These are phyloP conservation scores for Penicillium sp. DNA, from an alignment of 2,329 filamentous ascomycete genomes.

Conservation along the genomic window DNA sequence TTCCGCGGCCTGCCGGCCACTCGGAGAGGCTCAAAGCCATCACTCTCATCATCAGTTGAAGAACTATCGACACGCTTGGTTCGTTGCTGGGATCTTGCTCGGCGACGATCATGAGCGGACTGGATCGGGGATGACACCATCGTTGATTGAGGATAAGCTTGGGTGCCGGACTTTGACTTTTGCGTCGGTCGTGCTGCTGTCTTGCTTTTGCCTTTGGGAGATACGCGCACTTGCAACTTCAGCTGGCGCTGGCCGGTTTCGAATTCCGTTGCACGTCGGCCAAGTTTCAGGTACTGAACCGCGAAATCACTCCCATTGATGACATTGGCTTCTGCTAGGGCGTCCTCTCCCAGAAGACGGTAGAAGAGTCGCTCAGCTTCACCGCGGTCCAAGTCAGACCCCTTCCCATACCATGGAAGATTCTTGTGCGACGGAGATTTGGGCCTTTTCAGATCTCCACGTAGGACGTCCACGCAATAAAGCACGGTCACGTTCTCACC, in stretches of 20 bases:
- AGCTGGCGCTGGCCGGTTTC: conserved; percentile 47
- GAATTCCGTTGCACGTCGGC: conserved; percentile 52
- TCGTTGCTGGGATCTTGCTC: conserved; percentile 30
- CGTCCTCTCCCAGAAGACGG: conserved; percentile 71
- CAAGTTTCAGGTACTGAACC: conserved; percentile 63
- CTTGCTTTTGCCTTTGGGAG: conserved; percentile 44
- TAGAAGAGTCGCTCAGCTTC: conserved; percentile 86
- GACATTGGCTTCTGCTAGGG: conserved; percentile 70
- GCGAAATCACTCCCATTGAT: conserved; percentile 68
- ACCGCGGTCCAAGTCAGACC: conserved; percentile 68
- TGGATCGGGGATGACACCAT: conserved; percentile 67
- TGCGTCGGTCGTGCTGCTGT: conserved; percentile 29
- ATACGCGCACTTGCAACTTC: conserved; percentile 57
- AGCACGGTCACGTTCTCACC: conserved; percentile 67
- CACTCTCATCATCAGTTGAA: conserved; percentile 44
- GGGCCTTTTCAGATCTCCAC: conserved; percentile 67
- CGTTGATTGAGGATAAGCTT: conserved; percentile 62
- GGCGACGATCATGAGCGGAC: conserved; percentile 44
- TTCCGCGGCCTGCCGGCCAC: conserved; percentile 35
- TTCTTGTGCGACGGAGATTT: conserved; percentile 55
- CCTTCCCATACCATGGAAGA: conserved; percentile 66
- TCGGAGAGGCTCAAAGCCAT: conserved; percentile 48
- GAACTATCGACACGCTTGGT: conserved; percentile 26
- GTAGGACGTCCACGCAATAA: conserved; percentile 82
- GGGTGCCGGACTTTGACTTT: conserved; percentile 39